A percentile compares a stretch with the other conserved stretches of the same genome.
These are phyloP conservation scores for Melampsora medusae DNA, from an alignment of 1,284 basidiomycete genomes.

Conservation along the genomic window DNA sequence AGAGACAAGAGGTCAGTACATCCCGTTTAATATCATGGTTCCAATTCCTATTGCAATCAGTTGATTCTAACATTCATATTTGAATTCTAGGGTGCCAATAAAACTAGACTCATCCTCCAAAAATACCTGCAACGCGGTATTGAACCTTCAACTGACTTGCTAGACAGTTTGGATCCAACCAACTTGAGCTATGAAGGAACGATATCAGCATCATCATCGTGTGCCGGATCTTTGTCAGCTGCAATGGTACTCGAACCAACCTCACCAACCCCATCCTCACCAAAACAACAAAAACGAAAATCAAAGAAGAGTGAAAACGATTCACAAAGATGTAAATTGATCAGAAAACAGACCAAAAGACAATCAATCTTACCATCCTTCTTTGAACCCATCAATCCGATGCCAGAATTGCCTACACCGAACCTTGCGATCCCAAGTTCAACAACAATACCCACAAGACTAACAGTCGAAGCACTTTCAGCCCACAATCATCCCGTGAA, in stretches of 20 bases:
- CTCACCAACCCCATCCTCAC: not conserved
- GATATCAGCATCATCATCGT: not conserved
- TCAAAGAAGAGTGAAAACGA: not conserved
- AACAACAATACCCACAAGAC: not conserved
- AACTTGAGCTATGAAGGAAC: conserved; percentile 36
- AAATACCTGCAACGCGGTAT: conserved; percentile 28
- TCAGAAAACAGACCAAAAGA: conserved; percentile 35
- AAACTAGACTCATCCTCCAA: conserved; percentile 38
- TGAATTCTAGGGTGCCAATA: conserved; percentile 28
- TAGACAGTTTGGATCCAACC: conserved; percentile 42
- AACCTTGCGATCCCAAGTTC: not conserved
- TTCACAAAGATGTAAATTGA: not conserved
- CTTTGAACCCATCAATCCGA: conserved; percentile 13
- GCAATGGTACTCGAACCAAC: not conserved
- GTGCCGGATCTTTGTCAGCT: not conserved
- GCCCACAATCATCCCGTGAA: conserved; percentile 37
- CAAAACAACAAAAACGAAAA: not conserved
- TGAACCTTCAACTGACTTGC: conserved; percentile 36
- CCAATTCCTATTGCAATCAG: too few relatives aligned
- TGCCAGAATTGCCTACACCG: not conserved
- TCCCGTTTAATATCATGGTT: too few relatives aligned
- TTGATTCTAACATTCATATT: conserved; percentile 5
- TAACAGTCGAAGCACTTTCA: conserved; percentile 26
- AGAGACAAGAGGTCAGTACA: conserved; percentile 32
- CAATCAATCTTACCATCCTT: conserved; percentile 39